A percentile compares a stretch with the other conserved stretches of the same genome.
Conservation (phyloP, 2,329 filamentous ascomycete genomes). For the Domatiomyces globalis region DNA sequence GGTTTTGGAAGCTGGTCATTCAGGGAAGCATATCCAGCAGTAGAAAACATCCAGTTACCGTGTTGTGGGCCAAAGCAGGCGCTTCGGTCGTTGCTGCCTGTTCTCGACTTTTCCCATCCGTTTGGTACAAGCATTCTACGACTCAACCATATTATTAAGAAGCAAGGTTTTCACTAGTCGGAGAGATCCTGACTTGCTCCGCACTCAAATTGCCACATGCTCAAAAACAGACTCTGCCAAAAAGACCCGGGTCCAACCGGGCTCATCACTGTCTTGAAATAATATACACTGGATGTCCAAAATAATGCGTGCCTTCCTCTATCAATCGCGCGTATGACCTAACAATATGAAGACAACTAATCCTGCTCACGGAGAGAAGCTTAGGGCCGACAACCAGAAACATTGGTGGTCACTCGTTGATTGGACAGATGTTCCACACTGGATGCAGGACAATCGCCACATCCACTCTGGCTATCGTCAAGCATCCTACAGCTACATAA, state of each 20-base stretch:
- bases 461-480: conserved; percentile 54
- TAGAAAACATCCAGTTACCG: too few species aligned
- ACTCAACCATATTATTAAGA: too few species aligned
- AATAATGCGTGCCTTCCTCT: neutral
- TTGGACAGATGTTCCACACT: conserved; percentile 39
- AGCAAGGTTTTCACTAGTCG: too few species aligned
- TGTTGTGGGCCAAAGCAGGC: too few species aligned
- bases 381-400: neutral
- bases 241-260: too few species aligned
- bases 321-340: neutral
- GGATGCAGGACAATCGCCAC: conserved; percentile 54
- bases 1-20: neutral
- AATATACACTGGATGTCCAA: neutral
- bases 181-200: too few species aligned
- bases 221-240: too few species aligned
- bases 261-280: neutral
- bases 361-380: neutral
- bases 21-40: too few species aligned
- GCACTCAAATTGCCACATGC: too few species aligned
- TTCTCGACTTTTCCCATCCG: too few species aligned
- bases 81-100: too few species aligned
- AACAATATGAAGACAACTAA: neutral
- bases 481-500: conserved; percentile 45
- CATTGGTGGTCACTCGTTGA: conserved; percentile 20
- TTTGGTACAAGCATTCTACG: too few species aligned